Percentiles rank a stretch among this genome's conserved stretches.
Conservation (phyloP, 179 eudicot genomes). For the Monotropa hypopitys region DNA sequence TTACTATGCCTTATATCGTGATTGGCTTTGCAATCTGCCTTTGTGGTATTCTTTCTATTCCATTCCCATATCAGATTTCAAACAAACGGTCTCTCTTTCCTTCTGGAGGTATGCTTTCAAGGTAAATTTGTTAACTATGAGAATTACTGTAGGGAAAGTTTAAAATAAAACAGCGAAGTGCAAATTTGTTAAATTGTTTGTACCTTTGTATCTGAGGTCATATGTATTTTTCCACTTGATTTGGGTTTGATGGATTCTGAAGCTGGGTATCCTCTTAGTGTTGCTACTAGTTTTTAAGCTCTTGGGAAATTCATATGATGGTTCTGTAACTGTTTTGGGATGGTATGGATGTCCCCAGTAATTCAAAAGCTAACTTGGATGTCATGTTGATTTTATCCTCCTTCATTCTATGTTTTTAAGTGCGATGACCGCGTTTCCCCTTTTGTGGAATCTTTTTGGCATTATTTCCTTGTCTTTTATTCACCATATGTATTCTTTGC, state of each 20-base stretch:
- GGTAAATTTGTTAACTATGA: background rate
- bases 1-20: background rate
- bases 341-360: background rate
- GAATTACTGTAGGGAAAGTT: background rate
- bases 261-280: background rate
- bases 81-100: background rate
- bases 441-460: background rate
- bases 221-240: background rate
- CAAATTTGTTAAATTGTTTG: background rate
- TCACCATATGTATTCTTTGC: background rate
- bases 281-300: background rate
- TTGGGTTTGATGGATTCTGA: background rate
- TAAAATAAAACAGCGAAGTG: background rate
- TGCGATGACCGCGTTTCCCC: background rate
- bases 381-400: background rate
- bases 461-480: background rate
- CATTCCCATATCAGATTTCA: background rate
- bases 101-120: background rate
- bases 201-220: background rate
- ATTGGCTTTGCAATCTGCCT: background rate
- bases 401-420: background rate
- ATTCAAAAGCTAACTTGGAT: background rate
- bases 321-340: background rate
- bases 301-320: background rate
- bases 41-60: background rate